Evolutionary conservation across 306 rosid species (phyloP).

Genomic region (Quercus mongolica): DNA sequence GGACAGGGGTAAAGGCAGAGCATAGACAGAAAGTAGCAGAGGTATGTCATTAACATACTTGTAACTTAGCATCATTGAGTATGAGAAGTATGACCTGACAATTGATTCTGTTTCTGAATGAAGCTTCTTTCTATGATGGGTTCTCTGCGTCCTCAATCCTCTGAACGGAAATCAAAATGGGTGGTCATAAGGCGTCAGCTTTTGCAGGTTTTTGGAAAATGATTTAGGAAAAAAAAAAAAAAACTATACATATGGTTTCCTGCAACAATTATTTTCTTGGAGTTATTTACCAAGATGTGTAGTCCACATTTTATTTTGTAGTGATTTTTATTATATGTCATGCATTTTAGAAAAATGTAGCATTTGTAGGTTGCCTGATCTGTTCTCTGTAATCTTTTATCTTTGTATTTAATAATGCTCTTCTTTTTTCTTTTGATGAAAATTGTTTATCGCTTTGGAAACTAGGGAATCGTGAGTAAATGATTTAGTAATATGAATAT

Average conservation of each 20-base stretch:
- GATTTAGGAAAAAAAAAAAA: slow-evolving; percentile 4
- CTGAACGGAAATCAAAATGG: slow-evolving; percentile 87
- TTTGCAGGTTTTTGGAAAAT: slow-evolving; percentile 64
- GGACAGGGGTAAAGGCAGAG: slow-evolving; percentile 85
- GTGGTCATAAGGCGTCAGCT: slow-evolving; percentile 88
- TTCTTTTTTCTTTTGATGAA: not conserved
- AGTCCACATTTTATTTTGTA: not conserved
- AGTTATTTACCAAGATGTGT: slow-evolving; percentile 6
- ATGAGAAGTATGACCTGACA: slow-evolving; percentile 26
- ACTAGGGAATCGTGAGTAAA: not conserved
- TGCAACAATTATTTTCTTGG: slow-evolving; percentile 14
- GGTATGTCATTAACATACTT: slow-evolving; percentile 51
- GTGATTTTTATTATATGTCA: not conserved
- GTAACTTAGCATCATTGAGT: slow-evolving; percentile 8
- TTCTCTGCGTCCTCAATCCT: slow-evolving; percentile 90
- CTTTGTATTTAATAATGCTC: not conserved
- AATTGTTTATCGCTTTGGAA: not conserved
- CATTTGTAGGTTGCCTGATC: not conserved
- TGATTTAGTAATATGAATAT: not conserved
- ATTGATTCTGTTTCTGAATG: slow-evolving; percentile 28
- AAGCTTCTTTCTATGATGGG: slow-evolving; percentile 94
- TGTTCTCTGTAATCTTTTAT: not conserved
- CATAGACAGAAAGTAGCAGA: slow-evolving; percentile 89
- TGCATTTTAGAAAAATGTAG: not conserved
- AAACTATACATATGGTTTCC: not conserved